These are phyloP conservation scores for Sphaerulina populicola DNA, from an alignment of 2,329 filamentous ascomycete genomes.

Conservation along the genomic window DNA sequence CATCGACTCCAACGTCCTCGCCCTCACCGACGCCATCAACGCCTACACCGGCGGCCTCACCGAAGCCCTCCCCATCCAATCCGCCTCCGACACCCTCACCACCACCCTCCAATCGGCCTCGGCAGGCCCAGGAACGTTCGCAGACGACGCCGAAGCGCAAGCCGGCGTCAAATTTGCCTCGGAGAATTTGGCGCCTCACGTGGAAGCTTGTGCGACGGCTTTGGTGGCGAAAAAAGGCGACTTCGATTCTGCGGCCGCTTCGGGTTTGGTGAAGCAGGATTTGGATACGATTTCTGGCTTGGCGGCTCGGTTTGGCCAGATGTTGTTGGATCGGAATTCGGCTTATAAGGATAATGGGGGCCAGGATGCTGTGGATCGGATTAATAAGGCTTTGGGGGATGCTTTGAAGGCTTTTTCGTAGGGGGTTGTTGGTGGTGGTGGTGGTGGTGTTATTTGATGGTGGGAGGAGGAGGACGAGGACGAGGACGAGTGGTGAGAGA, in stretches of 20 bases:
- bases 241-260: not conserved
- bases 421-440: too few species aligned
- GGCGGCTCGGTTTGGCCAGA: not conserved
- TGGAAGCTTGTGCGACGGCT: not conserved
- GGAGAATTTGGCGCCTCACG: not conserved
- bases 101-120: not conserved
- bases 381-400: not conserved
- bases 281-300: not conserved
- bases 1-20: constrained; percentile 1
- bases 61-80: constrained; percentile 2
- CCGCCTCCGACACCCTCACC: not conserved
- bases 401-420: not conserved
- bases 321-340: not conserved
- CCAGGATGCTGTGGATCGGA: not conserved
- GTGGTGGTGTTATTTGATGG: too few species aligned
- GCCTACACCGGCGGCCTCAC: constrained; percentile 3
- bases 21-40: not conserved
- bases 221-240: not conserved
- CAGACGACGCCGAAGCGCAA: not conserved
- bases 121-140: not conserved
- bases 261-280: not conserved
- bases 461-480: too few species aligned
- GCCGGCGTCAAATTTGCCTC: not conserved
- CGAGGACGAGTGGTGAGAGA: too few species aligned
- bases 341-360: not conserved